A percentile compares a stretch with the other conserved stretches of the same genome.
phyloP scores from a whole-genome alignment of 495 filamentous ascomycete genomes.

The Terfezia boudieri region DNA sequence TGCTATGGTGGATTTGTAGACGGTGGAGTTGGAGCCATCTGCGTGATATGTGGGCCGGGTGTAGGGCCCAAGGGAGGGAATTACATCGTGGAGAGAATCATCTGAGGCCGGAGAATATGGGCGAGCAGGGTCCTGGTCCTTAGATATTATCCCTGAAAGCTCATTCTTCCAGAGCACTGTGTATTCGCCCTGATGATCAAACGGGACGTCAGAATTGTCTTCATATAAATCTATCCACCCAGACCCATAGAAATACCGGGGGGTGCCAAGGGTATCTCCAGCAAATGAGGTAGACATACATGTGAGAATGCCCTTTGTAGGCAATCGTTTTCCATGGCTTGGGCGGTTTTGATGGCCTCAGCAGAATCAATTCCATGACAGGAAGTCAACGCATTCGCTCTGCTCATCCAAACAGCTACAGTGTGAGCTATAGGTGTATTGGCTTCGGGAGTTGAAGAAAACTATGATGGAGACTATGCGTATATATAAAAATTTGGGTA shows the following conservation, averaged over 20 bases:
- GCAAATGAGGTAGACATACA: slow-evolving; percentile 1
- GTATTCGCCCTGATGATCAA: neutral
- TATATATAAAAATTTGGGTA: too few species aligned
- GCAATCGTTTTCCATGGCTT: slow-evolving; percentile 8
- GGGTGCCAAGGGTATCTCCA: too few species aligned
- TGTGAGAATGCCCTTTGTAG: slow-evolving; percentile 6
- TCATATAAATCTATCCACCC: too few species aligned
- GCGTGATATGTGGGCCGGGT: slow-evolving; percentile 42
- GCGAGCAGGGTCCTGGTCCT: neutral
- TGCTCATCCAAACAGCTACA: too few species aligned
- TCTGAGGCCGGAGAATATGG: neutral
- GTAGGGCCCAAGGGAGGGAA: slow-evolving; percentile 42
- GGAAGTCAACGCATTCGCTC: neutral
- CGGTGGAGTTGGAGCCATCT: slow-evolving; percentile 58
- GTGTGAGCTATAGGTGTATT: too few species aligned
- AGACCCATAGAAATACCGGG: too few species aligned
- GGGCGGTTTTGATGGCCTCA: slow-evolving; percentile 7
- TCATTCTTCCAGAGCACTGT: neutral
- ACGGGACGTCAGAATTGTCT: too few species aligned
- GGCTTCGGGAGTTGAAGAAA: too few species aligned
- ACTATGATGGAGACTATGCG: too few species aligned
- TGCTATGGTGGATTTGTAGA: slow-evolving; percentile 38
- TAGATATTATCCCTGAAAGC: neutral
- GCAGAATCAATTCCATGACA: slow-evolving; percentile 3
- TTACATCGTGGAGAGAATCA: neutral